phyloP scores from a whole-genome alignment of 257 asterid genomes.

The Pogostemon cablin region DNA sequence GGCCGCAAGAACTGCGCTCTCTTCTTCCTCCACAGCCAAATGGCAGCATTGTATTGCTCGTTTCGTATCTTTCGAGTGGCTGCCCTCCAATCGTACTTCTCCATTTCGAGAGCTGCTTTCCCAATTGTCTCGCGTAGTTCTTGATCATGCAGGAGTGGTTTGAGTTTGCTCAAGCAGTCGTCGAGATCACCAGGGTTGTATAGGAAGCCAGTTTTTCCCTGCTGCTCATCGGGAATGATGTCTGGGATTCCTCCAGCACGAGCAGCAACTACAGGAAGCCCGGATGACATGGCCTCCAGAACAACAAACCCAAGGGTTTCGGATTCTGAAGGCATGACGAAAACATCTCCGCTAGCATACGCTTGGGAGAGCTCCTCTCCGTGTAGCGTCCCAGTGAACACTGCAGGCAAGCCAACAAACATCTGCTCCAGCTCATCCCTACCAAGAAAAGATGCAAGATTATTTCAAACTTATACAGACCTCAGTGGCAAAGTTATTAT shows the following conservation, averaged over 20 bases:
- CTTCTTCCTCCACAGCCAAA: constrained; percentile 93
- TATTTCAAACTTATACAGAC: neutral
- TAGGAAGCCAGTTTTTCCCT: constrained; percentile 82
- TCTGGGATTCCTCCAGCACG: constrained; percentile 99
- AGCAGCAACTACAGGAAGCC: constrained; percentile 92
- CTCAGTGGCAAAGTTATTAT: neutral
- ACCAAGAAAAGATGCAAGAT: constrained; percentile 13
- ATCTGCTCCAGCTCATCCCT: constrained; percentile 83
- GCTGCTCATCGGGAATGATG: constrained; percentile 79
- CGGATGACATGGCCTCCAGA: constrained; percentile 97
- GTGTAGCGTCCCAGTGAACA: constrained; percentile 85
- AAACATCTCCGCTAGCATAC: constrained; percentile 95
- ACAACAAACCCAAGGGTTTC: constrained; percentile 97
- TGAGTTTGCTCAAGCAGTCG: constrained; percentile 81
- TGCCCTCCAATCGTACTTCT: constrained; percentile 93
- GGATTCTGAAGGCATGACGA: constrained; percentile 94
- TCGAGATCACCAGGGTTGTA: constrained; percentile 83
- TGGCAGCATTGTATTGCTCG: constrained; percentile 84
- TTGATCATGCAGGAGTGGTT: constrained; percentile 58
- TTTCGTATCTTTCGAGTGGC: constrained; percentile 85
- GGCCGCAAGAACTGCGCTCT: constrained; percentile 68
- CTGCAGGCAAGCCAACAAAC: constrained; percentile 81
- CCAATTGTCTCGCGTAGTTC: constrained; percentile 76
- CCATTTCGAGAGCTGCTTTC: constrained; percentile 79
- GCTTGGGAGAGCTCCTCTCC: constrained; percentile 99